phyloP scores from a whole-genome alignment of 2,329 filamentous ascomycete genomes.

The Pseudogymnoascus sp. region DNA sequence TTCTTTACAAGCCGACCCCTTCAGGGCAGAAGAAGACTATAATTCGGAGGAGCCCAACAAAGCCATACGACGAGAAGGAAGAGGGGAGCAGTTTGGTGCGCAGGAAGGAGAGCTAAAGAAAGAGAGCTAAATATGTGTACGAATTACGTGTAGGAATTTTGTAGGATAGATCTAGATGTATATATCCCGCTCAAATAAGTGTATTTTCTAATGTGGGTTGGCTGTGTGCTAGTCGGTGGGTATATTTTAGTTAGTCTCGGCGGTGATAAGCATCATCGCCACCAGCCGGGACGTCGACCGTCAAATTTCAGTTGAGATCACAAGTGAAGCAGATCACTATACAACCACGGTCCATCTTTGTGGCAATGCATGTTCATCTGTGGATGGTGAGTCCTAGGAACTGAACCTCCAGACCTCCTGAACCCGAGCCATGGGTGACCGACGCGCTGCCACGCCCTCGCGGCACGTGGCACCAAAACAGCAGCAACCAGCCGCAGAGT shows the following conservation, averaged over 20 bases:
- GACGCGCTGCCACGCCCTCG: neutral
- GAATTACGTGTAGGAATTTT: conserved; percentile 2
- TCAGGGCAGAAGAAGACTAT: neutral
- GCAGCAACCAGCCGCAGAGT: neutral
- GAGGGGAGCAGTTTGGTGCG: conserved; percentile 3
- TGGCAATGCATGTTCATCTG: neutral
- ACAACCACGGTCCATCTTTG: neutral
- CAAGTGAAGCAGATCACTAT: neutral
- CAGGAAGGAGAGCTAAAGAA: neutral
- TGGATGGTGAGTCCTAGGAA: neutral
- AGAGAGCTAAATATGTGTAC: neutral
- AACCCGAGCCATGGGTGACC: neutral
- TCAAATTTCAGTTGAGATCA: neutral
- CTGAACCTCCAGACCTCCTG: neutral
- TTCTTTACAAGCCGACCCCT: neutral
- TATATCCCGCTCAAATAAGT: conserved; percentile 2
- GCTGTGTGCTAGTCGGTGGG: neutral
- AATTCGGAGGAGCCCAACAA: conserved; percentile 4
- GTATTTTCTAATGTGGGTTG: neutral
- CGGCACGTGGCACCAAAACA: neutral
- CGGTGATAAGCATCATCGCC: neutral
- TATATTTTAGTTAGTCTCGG: neutral
- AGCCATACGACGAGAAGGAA: neutral
- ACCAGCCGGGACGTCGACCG: neutral
- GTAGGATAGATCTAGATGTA: conserved; percentile 7